Conservation (phyloP, 2,329 filamentous ascomycete species). For the Pseudogymnoascus destructans region DNA sequence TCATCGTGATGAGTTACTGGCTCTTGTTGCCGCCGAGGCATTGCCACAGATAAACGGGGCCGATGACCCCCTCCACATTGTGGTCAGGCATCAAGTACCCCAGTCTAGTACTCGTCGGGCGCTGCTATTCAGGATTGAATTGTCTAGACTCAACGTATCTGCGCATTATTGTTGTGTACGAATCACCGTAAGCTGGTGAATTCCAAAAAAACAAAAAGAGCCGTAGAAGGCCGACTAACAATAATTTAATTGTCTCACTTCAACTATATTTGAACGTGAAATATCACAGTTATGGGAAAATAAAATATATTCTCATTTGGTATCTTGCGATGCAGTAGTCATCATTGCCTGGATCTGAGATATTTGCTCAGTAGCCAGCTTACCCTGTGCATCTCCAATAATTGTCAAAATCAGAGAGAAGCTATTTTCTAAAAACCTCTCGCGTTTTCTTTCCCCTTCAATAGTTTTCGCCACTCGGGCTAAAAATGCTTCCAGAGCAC, state of each 20-base stretch:
- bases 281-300: not conserved
- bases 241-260: not conserved
- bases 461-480: slow-evolving; percentile 63
- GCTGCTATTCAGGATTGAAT: not conserved
- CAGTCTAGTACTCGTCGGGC: not conserved
- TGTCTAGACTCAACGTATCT: not conserved
- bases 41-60: not conserved
- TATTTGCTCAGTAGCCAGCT: slow-evolving; percentile 61
- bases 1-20: not conserved
- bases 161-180: not conserved
- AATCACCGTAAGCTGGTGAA: not conserved
- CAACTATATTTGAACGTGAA: not conserved
- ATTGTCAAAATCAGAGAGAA: slow-evolving; percentile 92
- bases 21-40: not conserved
- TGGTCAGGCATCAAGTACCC: not conserved
- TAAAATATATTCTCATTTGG: not conserved
- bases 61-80: not conserved
- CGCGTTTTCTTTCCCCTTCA: slow-evolving; percentile 65
- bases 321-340: not conserved
- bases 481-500: slow-evolving; percentile 74
- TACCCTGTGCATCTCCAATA: slow-evolving; percentile 63
- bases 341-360: slow-evolving; percentile 5
- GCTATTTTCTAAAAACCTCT: slow-evolving; percentile 89
- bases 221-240: no score
- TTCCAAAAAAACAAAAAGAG: not conserved